Evolutionary conservation across 2,329 filamentous ascomycete species (phyloP).

Genomic region (Aspergillus calidoustus): DNA sequence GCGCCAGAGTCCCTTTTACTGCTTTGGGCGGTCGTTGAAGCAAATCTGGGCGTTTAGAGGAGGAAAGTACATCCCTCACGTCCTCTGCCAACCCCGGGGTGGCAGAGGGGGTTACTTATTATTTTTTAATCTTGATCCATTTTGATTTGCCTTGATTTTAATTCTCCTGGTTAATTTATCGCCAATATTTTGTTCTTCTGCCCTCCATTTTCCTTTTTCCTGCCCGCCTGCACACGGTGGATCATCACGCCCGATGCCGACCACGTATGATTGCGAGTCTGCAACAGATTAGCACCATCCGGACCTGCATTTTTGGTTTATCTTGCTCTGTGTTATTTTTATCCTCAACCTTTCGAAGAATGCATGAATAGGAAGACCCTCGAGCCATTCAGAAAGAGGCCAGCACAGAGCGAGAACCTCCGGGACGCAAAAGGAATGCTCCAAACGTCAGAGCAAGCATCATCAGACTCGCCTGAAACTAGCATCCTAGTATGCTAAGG

Average conservation of each 20-base stretch:
- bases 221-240: neutral
- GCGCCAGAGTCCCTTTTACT: constrained; percentile 15
- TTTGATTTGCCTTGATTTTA: constrained; percentile 16
- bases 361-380: constrained; percentile 14
- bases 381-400: constrained; percentile 9
- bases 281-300: neutral
- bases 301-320: constrained; percentile 12
- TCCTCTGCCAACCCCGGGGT: neutral
- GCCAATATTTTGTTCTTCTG: constrained; percentile 8
- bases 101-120: constrained; percentile 6
- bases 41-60: neutral
- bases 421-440: constrained; percentile 22
- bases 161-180: constrained; percentile 21
- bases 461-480: constrained; percentile 10
- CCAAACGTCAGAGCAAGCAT: constrained; percentile 19
- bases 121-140: constrained; percentile 14
- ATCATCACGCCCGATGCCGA: neutral
- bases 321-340: constrained; percentile 13
- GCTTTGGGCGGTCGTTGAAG: constrained; percentile 18
- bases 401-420: constrained; percentile 7
- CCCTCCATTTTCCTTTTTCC: constrained; percentile 12
- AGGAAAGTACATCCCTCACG: constrained; percentile 16
- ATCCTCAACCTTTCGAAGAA: constrained; percentile 17
- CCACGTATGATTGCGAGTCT: neutral
- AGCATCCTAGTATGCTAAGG: constrained; percentile 11